Percentiles rank a stretch among this genome's conserved stretches.
These are phyloP conservation scores for Protomyces gravidus DNA, from an alignment of 1,139 yeast genomes.

Conservation along the genomic window DNA sequence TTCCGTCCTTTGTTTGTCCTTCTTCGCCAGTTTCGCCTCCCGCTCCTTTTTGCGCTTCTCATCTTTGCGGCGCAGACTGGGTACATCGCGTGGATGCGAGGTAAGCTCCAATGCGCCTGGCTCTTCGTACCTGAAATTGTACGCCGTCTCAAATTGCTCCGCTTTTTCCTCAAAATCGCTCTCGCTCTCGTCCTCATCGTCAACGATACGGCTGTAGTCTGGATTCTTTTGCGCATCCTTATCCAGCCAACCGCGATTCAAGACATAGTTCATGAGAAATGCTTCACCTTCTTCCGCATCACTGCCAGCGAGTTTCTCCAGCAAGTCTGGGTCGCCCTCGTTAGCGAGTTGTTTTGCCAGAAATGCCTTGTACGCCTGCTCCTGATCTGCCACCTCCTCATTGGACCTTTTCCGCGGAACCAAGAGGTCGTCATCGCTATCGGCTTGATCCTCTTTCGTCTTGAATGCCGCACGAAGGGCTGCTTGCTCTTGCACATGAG, in stretches of 20 bases:
- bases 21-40: conserved; percentile 60
- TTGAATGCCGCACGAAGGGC: conserved; percentile 55
- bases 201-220: conserved; percentile 46
- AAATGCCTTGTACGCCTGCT: conserved; percentile 30
- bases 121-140: conserved; percentile 92
- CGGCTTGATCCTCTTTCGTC: conserved; percentile 46
- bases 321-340: conserved; percentile 60
- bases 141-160: conserved; percentile 84
- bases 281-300: conserved; percentile 23
- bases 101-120: conserved; percentile 76
- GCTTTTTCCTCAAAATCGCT: conserved; percentile 89
- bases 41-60: conserved; percentile 77
- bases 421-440: conserved; percentile 50
- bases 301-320: conserved; percentile 53
- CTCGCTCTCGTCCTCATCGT: conserved; percentile 56
- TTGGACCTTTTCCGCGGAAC: conserved; percentile 55
- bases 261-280: conserved; percentile 29
- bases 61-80: conserved; percentile 78
- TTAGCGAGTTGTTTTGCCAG: conserved; percentile 35
- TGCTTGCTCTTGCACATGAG: conserved; percentile 32
- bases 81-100: conserved; percentile 86
- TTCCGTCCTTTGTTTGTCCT: conserved; percentile 51
- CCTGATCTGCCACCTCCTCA: conserved; percentile 40
- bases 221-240: conserved; percentile 28
- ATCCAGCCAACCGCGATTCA: conserved; percentile 32